Evolutionary conservation across 805 yeast species (phyloP).

Genomic region (Kregervanrija pseudodelftensis): DNA sequence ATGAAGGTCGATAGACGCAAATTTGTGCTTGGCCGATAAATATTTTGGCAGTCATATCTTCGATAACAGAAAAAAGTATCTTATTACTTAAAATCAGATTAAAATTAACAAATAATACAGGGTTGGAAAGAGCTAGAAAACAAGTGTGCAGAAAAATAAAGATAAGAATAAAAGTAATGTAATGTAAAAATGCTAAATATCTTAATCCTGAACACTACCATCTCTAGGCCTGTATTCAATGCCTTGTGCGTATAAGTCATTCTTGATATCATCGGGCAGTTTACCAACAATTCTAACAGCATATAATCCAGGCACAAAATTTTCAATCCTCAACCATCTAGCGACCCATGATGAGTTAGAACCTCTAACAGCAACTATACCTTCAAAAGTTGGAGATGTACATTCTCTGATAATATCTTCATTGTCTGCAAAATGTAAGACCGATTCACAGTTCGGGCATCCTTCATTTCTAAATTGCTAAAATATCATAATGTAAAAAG

Average conservation of each 20-base stretch:
- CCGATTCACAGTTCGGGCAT: slow-evolving; percentile 94
- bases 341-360: slow-evolving; percentile 92
- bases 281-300: slow-evolving; percentile 93
- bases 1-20: no score
- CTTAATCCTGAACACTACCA: slow-evolving; percentile 51
- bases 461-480: slow-evolving; percentile 72
- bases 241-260: slow-evolving; percentile 66
- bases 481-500: background rate
- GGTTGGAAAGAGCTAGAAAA: no score
- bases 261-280: slow-evolving; percentile 78
- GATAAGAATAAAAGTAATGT: background rate
- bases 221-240: slow-evolving; percentile 90
- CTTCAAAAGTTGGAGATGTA: slow-evolving; percentile 95
- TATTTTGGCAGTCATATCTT: no score
- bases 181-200: background rate
- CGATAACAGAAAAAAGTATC: no score
- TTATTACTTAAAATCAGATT: no score
- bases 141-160: background rate
- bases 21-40: no score
- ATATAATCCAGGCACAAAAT: slow-evolving; percentile 81
- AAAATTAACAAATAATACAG: no score
- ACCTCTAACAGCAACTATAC: slow-evolving; percentile 83
- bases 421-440: slow-evolving; percentile 68
- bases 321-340: slow-evolving; percentile 87
- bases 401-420: slow-evolving; percentile 82